Conservation (phyloP, 345 rosid species). For the Populus euphratica region DNA sequence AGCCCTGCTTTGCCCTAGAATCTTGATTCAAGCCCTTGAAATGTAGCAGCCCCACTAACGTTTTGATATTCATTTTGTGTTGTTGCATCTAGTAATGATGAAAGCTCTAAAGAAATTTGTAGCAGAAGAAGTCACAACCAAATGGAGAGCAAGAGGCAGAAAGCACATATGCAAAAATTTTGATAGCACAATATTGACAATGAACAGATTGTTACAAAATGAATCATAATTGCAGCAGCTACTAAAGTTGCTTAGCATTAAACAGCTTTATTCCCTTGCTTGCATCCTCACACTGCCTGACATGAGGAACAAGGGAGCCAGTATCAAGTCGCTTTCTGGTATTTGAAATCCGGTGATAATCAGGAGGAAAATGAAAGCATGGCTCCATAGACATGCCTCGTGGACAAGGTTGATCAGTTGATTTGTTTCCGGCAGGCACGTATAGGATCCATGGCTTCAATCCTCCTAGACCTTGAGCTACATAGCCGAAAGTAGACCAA, state of each 20-base stretch:
- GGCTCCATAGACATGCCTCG: slow-evolving; percentile 4
- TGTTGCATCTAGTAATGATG: neutral
- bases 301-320: neutral
- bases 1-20: neutral
- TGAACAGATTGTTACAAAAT: neutral
- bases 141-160: neutral
- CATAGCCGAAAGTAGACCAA: slow-evolving; percentile 26
- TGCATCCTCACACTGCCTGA: slow-evolving; percentile 4
- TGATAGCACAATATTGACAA: neutral
- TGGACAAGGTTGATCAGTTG: neutral
- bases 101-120: neutral
- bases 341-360: neutral
- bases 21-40: neutral
- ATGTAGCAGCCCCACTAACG: neutral
- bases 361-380: slow-evolving; percentile 5
- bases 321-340: neutral
- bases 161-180: neutral
- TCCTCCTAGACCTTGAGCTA: slow-evolving; percentile 28
- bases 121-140: neutral
- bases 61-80: neutral
- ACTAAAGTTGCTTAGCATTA: neutral
- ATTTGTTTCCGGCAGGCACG: neutral
- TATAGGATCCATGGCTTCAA: slow-evolving; percentile 22
- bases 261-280: neutral
- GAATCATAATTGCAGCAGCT: neutral